phyloP scores from a whole-genome alignment of 2,329 filamentous ascomycete genomes.

The Aureobasidium sp. region DNA sequence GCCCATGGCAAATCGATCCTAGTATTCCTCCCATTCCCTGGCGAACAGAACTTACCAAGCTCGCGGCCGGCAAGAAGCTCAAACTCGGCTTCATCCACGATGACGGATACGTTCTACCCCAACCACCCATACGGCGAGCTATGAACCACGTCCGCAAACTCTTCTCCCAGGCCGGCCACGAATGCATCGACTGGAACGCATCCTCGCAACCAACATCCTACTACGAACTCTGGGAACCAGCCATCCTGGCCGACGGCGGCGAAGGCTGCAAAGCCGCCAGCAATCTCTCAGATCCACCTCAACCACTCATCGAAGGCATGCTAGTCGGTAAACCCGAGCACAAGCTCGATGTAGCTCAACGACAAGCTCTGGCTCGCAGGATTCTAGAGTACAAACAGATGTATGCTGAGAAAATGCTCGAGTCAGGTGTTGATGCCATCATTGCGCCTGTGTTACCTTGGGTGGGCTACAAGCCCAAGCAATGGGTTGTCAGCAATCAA shows the following conservation, averaged over 20 bases:
- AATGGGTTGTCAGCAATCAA: conserved; percentile 39
- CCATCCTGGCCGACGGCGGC: conserved; percentile 3
- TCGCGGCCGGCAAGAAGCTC: conserved; percentile 32
- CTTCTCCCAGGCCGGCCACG: neutral
- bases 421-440: conserved; percentile 52
- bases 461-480: conserved; percentile 37
- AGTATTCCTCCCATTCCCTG: conserved; percentile 53
- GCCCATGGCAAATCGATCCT: conserved; percentile 52
- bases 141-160: conserved; percentile 26
- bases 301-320: conserved; percentile 9
- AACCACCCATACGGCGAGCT: conserved; percentile 55
- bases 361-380: conserved; percentile 32
- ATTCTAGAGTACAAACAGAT: neutral
- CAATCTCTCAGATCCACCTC: neutral
- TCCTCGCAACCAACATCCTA: neutral
- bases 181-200: conserved; percentile 5
- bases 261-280: neutral
- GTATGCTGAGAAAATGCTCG: conserved; percentile 16
- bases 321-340: conserved; percentile 40
- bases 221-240: conserved; percentile 3
- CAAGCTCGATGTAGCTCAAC: conserved; percentile 33
- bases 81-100: conserved; percentile 56
- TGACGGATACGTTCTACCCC: conserved; percentile 57
- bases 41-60: conserved; percentile 24
- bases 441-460: conserved; percentile 52